These are phyloP conservation scores for Fusarium palustre DNA, from an alignment of 2,329 filamentous ascomycete species.

Conservation along the genomic window DNA sequence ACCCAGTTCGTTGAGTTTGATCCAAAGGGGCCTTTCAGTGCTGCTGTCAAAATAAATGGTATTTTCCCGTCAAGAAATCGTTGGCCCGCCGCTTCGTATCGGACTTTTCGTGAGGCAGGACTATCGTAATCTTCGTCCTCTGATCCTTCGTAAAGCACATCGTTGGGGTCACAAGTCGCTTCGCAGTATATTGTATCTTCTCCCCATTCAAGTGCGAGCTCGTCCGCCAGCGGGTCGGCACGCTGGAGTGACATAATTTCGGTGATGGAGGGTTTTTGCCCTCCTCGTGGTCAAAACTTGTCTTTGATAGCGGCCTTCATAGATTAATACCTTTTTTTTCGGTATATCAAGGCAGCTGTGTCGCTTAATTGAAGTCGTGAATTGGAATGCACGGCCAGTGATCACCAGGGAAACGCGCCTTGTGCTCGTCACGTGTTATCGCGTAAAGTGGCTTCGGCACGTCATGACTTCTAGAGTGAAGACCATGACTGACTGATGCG, in stretches of 20 bases:
- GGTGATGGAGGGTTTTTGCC: conserved; percentile 28
- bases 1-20: conserved; percentile 45
- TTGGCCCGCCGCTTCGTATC: conserved; percentile 70
- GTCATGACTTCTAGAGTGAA: conserved; percentile 15
- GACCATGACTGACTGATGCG: background rate
- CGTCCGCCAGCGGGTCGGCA: conserved; percentile 20
- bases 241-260: conserved; percentile 29
- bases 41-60: conserved; percentile 69
- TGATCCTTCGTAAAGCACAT: conserved; percentile 66
- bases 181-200: conserved; percentile 61
- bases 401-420: conserved; percentile 45
- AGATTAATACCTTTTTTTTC: background rate
- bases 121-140: conserved; percentile 67
- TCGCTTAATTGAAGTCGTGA: conserved; percentile 7
- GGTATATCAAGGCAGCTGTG: conserved; percentile 3
- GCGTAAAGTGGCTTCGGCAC: conserved; percentile 49
- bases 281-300: conserved; percentile 15
- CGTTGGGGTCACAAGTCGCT: conserved; percentile 55
- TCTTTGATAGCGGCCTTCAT: conserved; percentile 8
- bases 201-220: conserved; percentile 40
- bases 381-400: conserved; percentile 36
- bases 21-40: conserved; percentile 71
- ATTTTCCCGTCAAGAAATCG: conserved; percentile 68
- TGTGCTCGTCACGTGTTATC: conserved; percentile 52
- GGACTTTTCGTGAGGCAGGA: conserved; percentile 59